These are phyloP conservation scores for Ensete ventricosum DNA, from an alignment of 176 grass and related monocot species.

Conservation along the genomic window DNA sequence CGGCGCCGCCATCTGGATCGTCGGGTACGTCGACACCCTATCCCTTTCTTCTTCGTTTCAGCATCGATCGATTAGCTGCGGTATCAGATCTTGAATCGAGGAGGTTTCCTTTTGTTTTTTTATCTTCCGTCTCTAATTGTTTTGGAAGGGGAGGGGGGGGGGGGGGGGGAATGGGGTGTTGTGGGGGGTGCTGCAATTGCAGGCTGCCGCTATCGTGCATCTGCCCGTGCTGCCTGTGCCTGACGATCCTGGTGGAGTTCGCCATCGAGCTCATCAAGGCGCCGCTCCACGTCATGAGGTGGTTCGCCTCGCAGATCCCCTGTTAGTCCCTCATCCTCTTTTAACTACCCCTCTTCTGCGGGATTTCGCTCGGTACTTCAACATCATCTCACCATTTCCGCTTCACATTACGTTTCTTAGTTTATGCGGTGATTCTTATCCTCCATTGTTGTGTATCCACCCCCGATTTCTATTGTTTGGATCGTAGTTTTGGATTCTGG, in stretches of 20 bases:
- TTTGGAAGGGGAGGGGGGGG: background rate
- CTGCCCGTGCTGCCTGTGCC: constrained; percentile 49
- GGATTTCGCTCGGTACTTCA: too few relatives aligned
- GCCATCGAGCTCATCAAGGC: constrained; percentile 51
- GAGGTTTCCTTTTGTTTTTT: too few relatives aligned
- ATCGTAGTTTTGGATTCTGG: too few relatives aligned
- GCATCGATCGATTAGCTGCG: too few relatives aligned
- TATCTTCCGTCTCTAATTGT: background rate
- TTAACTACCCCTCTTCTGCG: too few relatives aligned
- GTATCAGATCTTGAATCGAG: too few relatives aligned
- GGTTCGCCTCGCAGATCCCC: constrained; percentile 48
- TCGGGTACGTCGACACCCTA: constrained; percentile 27
- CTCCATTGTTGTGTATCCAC: too few relatives aligned
- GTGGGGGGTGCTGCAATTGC: background rate
- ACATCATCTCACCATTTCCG: too few relatives aligned
- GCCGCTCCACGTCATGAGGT: constrained; percentile 46
- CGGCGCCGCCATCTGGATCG: constrained; percentile 52
- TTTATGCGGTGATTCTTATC: too few relatives aligned
- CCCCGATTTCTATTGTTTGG: too few relatives aligned
- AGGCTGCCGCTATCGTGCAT: constrained; percentile 45
- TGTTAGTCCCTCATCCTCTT: constrained; percentile 10
- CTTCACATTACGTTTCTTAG: too few relatives aligned
- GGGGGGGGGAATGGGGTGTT: background rate
- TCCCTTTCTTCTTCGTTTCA: background rate
- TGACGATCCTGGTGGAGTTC: constrained; percentile 38